A percentile compares a stretch with the other conserved stretches of the same genome.
phyloP scores from a whole-genome alignment of 2,329 filamentous ascomycete species.

The Parastagonospora nodorum region DNA sequence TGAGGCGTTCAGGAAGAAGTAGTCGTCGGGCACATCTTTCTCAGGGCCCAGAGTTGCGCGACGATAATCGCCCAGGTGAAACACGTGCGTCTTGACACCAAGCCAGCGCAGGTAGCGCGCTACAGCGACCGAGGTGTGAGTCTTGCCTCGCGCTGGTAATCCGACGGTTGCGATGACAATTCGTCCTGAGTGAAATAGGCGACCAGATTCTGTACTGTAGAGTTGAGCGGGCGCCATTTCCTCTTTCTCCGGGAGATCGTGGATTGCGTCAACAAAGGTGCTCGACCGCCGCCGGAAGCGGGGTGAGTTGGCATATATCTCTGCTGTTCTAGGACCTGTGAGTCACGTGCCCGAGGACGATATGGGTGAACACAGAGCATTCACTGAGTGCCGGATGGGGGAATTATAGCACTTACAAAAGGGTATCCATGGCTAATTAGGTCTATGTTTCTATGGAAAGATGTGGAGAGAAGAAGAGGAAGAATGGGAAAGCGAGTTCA shows the following conservation, averaged over 20 bases:
- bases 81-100: conserved; percentile 96
- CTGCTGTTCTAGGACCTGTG: conserved; percentile 70
- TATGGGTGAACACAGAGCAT: conserved; percentile 3
- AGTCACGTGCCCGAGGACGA: conserved; percentile 13
- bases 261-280: conserved; percentile 95
- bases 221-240: conserved; percentile 93
- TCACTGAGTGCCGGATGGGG: conserved; percentile 20
- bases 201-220: conserved; percentile 96
- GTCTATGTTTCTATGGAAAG: conserved; percentile 5
- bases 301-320: conserved; percentile 88
- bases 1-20: conserved; percentile 95
- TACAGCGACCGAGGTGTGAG: conserved; percentile 95
- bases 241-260: conserved; percentile 83
- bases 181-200: conserved; percentile 93
- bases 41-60: conserved; percentile 85
- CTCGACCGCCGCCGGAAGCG: conserved; percentile 91
- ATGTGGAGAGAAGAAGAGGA: conserved; percentile 5
- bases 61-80: conserved; percentile 95
- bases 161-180: conserved; percentile 98
- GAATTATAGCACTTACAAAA: conserved; percentile 58
- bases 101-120: conserved; percentile 95
- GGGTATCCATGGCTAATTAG: conserved; percentile 60
- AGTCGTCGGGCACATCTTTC: conserved; percentile 89
- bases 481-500: conserved; percentile 8
- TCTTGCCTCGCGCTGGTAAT: conserved; percentile 92